Evolutionary conservation across 345 rosid species (phyloP), one percentile per base, ranked within the genome.

Genomic region (Ailanthus altissimus): DNA sequence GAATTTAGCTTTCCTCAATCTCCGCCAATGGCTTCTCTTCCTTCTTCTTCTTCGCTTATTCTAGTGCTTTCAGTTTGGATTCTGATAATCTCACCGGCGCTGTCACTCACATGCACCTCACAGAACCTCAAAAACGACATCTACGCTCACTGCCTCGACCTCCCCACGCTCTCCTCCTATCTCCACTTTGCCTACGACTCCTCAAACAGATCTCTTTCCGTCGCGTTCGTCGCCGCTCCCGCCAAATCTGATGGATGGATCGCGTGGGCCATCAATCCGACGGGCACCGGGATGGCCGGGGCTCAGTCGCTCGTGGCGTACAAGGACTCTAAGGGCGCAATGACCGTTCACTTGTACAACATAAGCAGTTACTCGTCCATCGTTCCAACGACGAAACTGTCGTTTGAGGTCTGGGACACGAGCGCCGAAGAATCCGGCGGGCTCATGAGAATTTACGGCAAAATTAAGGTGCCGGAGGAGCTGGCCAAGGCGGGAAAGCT

Each of bases 201-300:
- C 47, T 25, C 93, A 50, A 92, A 89, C 86, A 76, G 70, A 66
- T 84, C 94, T 62, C 93, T 92, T 61, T 82, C 93, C 63, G 53
- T 94, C 40, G 97, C 94, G 53, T 92, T 86, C 82, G 50, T 84
- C 16, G 97, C 97, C 26, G 46, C 79, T 0, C 97, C 94, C 0
- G 75, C 92, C 1, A 73, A 79, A 14, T 57, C 87, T 4, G 85
- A 70, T 14, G 92, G 91, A 21, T 94, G 98, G 98, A 75, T 89
- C 58, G 85, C 90, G 0, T 94, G 97, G 97, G 97, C 90, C 0
- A 86, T 94, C 50, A 92, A 94, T 63, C 97, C 92, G 6, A 87
- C 70, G 18, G 78, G 70, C 13, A 81, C 86, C 8, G 97, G 97
- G 43, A 94, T 92, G 98, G 75, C 4, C 5, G 98, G 97, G 15